phyloP scores from a whole-genome alignment of 2,329 filamentous ascomycete genomes.

The Colletotrichum theobromicola region DNA sequence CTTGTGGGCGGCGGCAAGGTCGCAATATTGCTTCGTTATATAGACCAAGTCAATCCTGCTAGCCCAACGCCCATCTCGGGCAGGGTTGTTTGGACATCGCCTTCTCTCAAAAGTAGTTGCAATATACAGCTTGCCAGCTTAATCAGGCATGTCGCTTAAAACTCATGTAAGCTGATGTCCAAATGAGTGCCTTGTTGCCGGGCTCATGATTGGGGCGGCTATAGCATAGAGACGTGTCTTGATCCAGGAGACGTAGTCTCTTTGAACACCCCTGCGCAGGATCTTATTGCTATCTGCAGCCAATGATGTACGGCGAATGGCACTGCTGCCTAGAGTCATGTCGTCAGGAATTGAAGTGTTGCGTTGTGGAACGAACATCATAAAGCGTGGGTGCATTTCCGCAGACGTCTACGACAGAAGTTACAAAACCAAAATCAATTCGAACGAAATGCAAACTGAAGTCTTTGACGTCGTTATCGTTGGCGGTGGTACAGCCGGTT shows the following conservation, averaged over 20 bases:
- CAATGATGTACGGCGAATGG: too few species aligned
- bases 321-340: too few species aligned
- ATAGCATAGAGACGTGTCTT: not conserved
- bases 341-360: too few species aligned
- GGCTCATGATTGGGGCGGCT: too few species aligned
- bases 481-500: slow-evolving; percentile 40
- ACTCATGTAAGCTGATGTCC: too few species aligned
- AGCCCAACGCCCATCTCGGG: not conserved
- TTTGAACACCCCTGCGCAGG: too few species aligned
- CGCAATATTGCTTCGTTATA: not conserved
- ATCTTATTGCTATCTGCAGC: too few species aligned
- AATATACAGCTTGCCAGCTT: not conserved
- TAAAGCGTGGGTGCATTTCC: too few species aligned
- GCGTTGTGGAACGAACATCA: too few species aligned
- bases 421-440: not conserved
- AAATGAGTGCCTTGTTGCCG: too few species aligned
- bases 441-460: not conserved
- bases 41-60: not conserved
- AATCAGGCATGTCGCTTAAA: not conserved
- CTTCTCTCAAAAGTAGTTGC: not conserved
- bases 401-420: too few species aligned
- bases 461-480: slow-evolving; percentile 39
- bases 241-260: not conserved
- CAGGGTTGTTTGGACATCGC: not conserved
- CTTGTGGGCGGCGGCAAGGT: not conserved